Evolutionary conservation across 2,329 filamentous ascomycete species (phyloP).

Genomic region (Pseudovirgaria hyperparasitica): DNA sequence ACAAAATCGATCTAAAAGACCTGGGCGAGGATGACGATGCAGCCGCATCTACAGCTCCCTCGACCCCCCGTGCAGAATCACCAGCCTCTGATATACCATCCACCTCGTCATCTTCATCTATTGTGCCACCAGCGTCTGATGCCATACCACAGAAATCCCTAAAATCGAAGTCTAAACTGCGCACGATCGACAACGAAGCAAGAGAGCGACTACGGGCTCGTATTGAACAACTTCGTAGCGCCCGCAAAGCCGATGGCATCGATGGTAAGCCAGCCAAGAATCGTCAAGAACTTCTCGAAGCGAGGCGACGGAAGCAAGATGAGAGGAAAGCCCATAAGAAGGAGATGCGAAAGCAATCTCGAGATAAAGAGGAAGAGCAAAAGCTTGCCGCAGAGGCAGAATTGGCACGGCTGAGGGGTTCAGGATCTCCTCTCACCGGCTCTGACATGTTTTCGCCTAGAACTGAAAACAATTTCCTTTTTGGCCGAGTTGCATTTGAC

Average conservation of each 20-base stretch:
- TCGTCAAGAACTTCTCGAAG: slow-evolving; percentile 83
- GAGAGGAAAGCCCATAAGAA: slow-evolving; percentile 83
- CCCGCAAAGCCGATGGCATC: slow-evolving; percentile 73
- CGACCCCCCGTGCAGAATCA: slow-evolving; percentile 23
- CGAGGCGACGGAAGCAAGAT: slow-evolving; percentile 74
- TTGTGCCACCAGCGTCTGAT: slow-evolving; percentile 21
- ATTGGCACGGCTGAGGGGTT: slow-evolving; percentile 43
- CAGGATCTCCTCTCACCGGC: slow-evolving; percentile 41
- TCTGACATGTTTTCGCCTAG: slow-evolving; percentile 34
- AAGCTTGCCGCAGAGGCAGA: slow-evolving; percentile 41
- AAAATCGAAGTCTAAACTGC: slow-evolving; percentile 17
- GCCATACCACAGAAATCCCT: slow-evolving; percentile 11
- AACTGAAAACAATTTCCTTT: slow-evolving; percentile 60
- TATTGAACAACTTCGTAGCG: slow-evolving; percentile 73
- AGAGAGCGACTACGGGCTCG: slow-evolving; percentile 65
- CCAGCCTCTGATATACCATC: slow-evolving; percentile 28
- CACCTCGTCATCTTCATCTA: slow-evolving; percentile 35
- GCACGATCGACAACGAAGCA: slow-evolving; percentile 28
- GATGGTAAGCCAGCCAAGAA: slow-evolving; percentile 74
- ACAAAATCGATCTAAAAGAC: slow-evolving; percentile 13
- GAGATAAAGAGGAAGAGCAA: slow-evolving; percentile 75
- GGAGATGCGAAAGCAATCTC: slow-evolving; percentile 60
- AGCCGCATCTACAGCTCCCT: slow-evolving; percentile 20
- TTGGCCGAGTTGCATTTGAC: slow-evolving; percentile 80
- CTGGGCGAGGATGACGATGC: slow-evolving; percentile 10